These are phyloP conservation scores for Talaromyces piceae DNA, from an alignment of 2,329 filamentous ascomycete genomes.

Conservation along the genomic window DNA sequence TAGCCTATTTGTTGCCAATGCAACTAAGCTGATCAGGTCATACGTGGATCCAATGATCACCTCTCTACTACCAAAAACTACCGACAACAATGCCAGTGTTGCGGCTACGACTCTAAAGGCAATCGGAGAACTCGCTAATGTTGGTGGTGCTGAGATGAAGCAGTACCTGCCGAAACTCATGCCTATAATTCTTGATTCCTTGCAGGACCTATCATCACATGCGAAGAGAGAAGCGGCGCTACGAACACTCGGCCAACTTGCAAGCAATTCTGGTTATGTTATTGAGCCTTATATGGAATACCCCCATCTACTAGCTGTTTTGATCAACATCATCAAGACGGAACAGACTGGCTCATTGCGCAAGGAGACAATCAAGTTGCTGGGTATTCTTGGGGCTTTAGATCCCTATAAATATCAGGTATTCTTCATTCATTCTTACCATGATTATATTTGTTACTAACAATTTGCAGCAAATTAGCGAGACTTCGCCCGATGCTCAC, in stretches of 20 bases:
- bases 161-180: slow-evolving; percentile 86
- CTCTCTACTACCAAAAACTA: slow-evolving; percentile 86
- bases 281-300: slow-evolving; percentile 95
- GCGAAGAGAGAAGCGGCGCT: slow-evolving; percentile 86
- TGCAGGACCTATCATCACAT: slow-evolving; percentile 89
- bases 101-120: slow-evolving; percentile 92
- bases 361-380: slow-evolving; percentile 91
- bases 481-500: slow-evolving; percentile 76
- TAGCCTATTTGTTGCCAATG: slow-evolving; percentile 85
- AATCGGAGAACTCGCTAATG: slow-evolving; percentile 86
- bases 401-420: slow-evolving; percentile 89
- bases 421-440: slow-evolving; percentile 11
- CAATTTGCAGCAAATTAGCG: slow-evolving; percentile 63
- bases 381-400: slow-evolving; percentile 88
- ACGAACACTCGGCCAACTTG: slow-evolving; percentile 81
- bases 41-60: slow-evolving; percentile 96
- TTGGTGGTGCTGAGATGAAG: slow-evolving; percentile 90
- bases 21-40: slow-evolving; percentile 85
- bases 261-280: slow-evolving; percentile 95
- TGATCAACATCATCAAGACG: slow-evolving; percentile 89
- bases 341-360: slow-evolving; percentile 80
- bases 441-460: slow-evolving; percentile 5
- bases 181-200: slow-evolving; percentile 86
- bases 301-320: slow-evolving; percentile 81
- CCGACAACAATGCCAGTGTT: slow-evolving; percentile 76